Percentiles rank a stretch among this genome's conserved stretches.
phyloP scores from a whole-genome alignment of 805 yeast genomes.

The Yarrowia deformans region DNA sequence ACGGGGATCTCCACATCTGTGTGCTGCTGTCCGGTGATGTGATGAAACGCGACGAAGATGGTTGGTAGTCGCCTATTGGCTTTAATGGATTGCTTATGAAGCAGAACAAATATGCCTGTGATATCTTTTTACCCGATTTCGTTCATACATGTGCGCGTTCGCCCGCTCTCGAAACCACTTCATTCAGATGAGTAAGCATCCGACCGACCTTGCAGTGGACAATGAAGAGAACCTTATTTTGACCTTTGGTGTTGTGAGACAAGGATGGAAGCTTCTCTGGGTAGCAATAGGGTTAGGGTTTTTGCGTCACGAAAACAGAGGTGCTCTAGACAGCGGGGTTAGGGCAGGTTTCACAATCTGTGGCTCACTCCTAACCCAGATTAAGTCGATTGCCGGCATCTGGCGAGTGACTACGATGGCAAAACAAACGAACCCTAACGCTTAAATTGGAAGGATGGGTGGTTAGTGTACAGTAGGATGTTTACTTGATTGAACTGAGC shows the following conservation, averaged over 20 bases:
- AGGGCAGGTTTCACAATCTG: slow-evolving; percentile 28
- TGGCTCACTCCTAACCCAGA: slow-evolving; percentile 1
- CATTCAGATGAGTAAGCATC: neutral
- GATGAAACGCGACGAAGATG: too few species aligned
- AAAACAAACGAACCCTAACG: neutral
- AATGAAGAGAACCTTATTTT: slow-evolving; percentile 11
- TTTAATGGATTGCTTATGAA: too few species aligned
- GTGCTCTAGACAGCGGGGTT: neutral
- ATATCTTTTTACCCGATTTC: too few species aligned
- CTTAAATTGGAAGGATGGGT: neutral
- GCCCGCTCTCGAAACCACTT: too few species aligned
- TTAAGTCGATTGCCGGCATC: slow-evolving; percentile 11
- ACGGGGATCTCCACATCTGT: too few species aligned
- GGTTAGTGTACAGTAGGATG: too few species aligned
- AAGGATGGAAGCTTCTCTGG: neutral
- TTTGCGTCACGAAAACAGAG: neutral
- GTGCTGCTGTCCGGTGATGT: too few species aligned
- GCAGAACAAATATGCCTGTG: too few species aligned
- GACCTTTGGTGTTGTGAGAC: neutral
- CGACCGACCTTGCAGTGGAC: neutral
- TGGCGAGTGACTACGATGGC: slow-evolving; percentile 27
- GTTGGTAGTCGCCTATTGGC: too few species aligned
- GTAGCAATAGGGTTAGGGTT: neutral
- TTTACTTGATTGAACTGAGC: too few species aligned
- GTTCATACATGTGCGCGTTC: too few species aligned